Evolutionary conservation across 2,329 filamentous ascomycete species (phyloP).

Genomic region (Orbilia brochopaga): DNA sequence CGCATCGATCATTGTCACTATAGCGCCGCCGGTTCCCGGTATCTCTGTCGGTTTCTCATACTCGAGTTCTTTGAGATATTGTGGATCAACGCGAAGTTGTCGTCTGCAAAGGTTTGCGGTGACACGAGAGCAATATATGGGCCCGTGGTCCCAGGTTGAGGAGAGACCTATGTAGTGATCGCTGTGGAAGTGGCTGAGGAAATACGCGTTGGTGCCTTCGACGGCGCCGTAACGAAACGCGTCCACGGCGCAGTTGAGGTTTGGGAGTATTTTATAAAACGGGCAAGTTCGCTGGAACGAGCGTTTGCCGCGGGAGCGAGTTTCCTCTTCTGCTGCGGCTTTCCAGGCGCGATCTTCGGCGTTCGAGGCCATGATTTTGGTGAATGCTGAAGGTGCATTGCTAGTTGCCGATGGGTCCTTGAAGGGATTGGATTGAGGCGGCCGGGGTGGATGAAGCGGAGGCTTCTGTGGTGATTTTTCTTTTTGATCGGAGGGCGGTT

Average conservation of each 20-base stretch:
- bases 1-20: slow-evolving; percentile 91
- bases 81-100: slow-evolving; percentile 82
- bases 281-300: slow-evolving; percentile 88
- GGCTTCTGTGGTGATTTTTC: slow-evolving; percentile 48
- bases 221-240: slow-evolving; percentile 95
- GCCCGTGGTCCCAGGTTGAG: slow-evolving; percentile 85
- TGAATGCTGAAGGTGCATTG: slow-evolving; percentile 73
- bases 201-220: slow-evolving; percentile 89
- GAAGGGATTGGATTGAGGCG: slow-evolving; percentile 38
- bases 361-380: slow-evolving; percentile 89
- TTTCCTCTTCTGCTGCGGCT: slow-evolving; percentile 83
- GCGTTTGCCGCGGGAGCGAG: slow-evolving; percentile 58
- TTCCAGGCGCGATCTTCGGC: slow-evolving; percentile 91
- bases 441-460: slow-evolving; percentile 34
- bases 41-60: slow-evolving; percentile 82
- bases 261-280: slow-evolving; percentile 97
- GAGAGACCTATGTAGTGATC: slow-evolving; percentile 95
- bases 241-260: slow-evolving; percentile 90
- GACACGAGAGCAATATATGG: slow-evolving; percentile 93
- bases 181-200: slow-evolving; percentile 96
- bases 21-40: slow-evolving; percentile 79
- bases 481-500: slow-evolving; percentile 54
- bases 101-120: slow-evolving; percentile 87
- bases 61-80: slow-evolving; percentile 82
- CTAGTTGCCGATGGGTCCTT: slow-evolving; percentile 51